phyloP scores from a whole-genome alignment of 495 filamentous ascomycete species.

The Rusavskia elegans region DNA sequence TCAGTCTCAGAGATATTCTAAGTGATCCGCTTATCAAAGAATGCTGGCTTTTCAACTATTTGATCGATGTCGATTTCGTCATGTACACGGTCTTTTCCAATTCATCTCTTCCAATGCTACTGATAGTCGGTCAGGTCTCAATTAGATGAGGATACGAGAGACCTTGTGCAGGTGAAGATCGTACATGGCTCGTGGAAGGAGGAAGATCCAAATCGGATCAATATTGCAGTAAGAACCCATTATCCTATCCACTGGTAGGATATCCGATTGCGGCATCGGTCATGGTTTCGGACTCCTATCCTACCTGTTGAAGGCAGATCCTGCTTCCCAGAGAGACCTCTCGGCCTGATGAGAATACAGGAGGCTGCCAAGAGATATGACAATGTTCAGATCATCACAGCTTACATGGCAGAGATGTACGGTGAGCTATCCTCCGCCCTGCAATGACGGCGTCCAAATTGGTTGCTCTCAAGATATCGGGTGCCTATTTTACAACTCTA shows the following conservation, averaged over 20 bases:
- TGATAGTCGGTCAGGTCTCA: slow-evolving; percentile 17
- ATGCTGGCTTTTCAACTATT: slow-evolving; percentile 83
- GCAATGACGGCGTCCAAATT: too few species aligned
- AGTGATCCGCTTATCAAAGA: slow-evolving; percentile 69
- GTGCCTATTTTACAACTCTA: background rate
- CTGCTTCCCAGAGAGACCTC: too few species aligned
- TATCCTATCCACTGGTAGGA: background rate
- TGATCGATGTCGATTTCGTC: slow-evolving; percentile 67
- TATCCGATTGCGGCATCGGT: too few species aligned
- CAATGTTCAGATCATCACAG: slow-evolving; percentile 56
- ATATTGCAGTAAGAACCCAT: slow-evolving; percentile 39
- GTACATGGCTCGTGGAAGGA: slow-evolving; percentile 81
- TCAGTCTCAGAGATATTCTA: slow-evolving; percentile 56
- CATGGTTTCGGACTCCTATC: too few species aligned
- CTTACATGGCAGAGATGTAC: slow-evolving; percentile 73
- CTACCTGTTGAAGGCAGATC: background rate
- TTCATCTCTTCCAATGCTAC: slow-evolving; percentile 18
- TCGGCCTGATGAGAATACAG: slow-evolving; percentile 11
- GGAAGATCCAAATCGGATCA: slow-evolving; percentile 44
- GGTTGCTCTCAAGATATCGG: background rate
- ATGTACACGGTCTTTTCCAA: slow-evolving; percentile 22
- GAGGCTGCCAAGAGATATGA: slow-evolving; percentile 43
- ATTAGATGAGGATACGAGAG: slow-evolving; percentile 55
- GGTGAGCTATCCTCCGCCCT: slow-evolving; percentile 21
- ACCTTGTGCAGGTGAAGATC: slow-evolving; percentile 51